These are phyloP conservation scores for Pneumocystis wakefieldiae DNA, from an alignment of 1,139 yeast species.

Conservation along the genomic window DNA sequence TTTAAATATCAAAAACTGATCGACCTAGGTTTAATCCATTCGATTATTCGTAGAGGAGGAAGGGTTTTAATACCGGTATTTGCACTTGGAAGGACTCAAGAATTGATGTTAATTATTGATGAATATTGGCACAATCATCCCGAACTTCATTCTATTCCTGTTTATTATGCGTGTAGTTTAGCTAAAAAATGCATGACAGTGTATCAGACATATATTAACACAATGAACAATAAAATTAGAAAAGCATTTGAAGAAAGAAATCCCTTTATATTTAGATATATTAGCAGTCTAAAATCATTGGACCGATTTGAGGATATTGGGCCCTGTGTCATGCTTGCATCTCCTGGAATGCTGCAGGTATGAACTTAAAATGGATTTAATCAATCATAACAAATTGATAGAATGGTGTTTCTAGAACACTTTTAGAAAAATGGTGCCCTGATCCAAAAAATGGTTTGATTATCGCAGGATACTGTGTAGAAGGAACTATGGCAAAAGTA, in stretches of 20 bases:
- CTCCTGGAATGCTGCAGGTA: conserved; percentile 89
- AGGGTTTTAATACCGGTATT: conserved; percentile 85
- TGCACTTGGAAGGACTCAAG: conserved; percentile 95
- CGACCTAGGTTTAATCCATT: conserved; percentile 44
- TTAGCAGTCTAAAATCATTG: conserved; percentile 62
- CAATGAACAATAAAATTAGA: conserved; percentile 89
- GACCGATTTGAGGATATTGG: conserved; percentile 85
- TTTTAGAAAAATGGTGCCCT: conserved; percentile 93
- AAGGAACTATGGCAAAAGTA: conserved; percentile 81
- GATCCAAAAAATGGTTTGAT: conserved; percentile 80
- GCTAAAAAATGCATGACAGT: conserved; percentile 97
- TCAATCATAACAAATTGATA: background rate
- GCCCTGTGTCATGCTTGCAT: conserved; percentile 89
- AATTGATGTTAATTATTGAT: conserved; percentile 69
- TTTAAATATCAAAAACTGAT: background rate
- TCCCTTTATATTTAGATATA: conserved; percentile 81
- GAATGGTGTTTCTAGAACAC: conserved; percentile 81
- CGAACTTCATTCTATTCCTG: conserved; percentile 66
- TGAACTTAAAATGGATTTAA: background rate
- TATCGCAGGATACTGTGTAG: conserved; percentile 93
- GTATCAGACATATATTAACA: conserved; percentile 86
- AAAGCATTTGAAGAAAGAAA: conserved; percentile 58
- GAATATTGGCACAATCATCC: conserved; percentile 85
- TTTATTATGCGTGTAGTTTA: conserved; percentile 81
- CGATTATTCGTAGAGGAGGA: conserved; percentile 78